Conservation (phyloP, 352 stramenopile genomes). For the Pythium scleroteichum region DNA sequence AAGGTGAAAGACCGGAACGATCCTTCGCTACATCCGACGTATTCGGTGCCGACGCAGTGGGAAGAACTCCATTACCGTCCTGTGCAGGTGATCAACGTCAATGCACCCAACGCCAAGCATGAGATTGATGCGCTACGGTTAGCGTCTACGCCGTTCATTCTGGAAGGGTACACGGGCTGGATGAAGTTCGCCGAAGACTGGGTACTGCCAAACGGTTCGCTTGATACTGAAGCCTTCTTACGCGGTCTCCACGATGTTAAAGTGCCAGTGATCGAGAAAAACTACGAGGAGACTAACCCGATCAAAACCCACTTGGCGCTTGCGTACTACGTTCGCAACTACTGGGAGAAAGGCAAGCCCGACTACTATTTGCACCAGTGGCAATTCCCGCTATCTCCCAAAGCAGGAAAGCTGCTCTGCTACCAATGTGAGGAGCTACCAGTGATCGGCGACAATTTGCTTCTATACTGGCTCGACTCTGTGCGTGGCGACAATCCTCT, state of each 20-base stretch:
- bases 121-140: slow-evolving; percentile 64
- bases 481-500: slow-evolving; percentile 88
- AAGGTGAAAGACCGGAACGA: slow-evolving; percentile 16
- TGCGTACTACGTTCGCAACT: slow-evolving; percentile 79
- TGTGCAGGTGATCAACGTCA: slow-evolving; percentile 71
- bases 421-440: slow-evolving; percentile 86
- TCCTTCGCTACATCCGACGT: slow-evolving; percentile 42
- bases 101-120: slow-evolving; percentile 49
- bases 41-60: slow-evolving; percentile 72
- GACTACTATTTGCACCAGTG: slow-evolving; percentile 95
- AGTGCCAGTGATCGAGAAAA: slow-evolving; percentile 74
- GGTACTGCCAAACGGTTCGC: slow-evolving; percentile 53
- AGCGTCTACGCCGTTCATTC: slow-evolving; percentile 66
- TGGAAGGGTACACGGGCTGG: slow-evolving; percentile 66
- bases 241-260: slow-evolving; percentile 77
- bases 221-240: slow-evolving; percentile 63
- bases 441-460: slow-evolving; percentile 91
- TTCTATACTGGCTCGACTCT: slow-evolving; percentile 91
- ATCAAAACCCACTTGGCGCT: slow-evolving; percentile 76
- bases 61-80: slow-evolving; percentile 63
- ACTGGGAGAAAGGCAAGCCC: slow-evolving; percentile 74
- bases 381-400: slow-evolving; percentile 90
- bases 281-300: slow-evolving; percentile 75
- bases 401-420: slow-evolving; percentile 72
- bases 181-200: slow-evolving; percentile 66